Evolutionary conservation across 2,329 filamentous ascomycete species (phyloP), one percentile per base, ranked within the genome.

Genomic region (Fonsecaea erecta): DNA sequence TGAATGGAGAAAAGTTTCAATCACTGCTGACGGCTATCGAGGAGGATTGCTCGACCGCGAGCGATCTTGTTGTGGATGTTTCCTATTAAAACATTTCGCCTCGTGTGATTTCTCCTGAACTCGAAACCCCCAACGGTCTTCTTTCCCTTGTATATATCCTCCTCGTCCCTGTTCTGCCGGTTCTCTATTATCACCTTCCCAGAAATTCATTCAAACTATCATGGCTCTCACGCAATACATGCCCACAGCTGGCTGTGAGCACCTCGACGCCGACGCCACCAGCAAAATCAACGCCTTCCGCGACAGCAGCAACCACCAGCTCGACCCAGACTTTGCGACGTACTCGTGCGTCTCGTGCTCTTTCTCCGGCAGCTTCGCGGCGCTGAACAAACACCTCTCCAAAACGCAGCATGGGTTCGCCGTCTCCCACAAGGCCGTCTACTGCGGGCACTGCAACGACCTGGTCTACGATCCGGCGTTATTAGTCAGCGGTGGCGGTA

Each of bases 401-500:
- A 66, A 69, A 46, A 65, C 68, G 2, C 61, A 71, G 53, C 71
- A 72, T 46, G 65, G 52, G 34, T 71, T 72, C 32, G 68, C 71
- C 18, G 64, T 71, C 46, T 65, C 61, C 37, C 51, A 63, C 5
- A 67, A 67, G 28, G 64, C 69, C 9, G 64, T 71, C 2, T 72
- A 69, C 55, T 72, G 71, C 63, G 68, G 65, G 4, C 37, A 51
- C 14, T 72, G 71, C 56, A 63, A 69, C 32, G 71, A 72, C 52
- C 52, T 72, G 24, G 63, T 71, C 32, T 72, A 72, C 56, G 70
- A 72, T 30, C 70, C 70, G 28, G 61, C 58, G 35, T 65, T 71
- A 18, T 55, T 66, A 21, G 46, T 60, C 57, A 60, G 57, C 57
- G 35, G 18, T 46, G 35, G 18, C 16, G 57, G 43, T 28, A 46